Percentiles rank a stretch among this genome's conserved stretches.
Evolutionary conservation across 2,329 filamentous ascomycete genomes (phyloP).

Genomic region (Alternaria postmessia): DNA sequence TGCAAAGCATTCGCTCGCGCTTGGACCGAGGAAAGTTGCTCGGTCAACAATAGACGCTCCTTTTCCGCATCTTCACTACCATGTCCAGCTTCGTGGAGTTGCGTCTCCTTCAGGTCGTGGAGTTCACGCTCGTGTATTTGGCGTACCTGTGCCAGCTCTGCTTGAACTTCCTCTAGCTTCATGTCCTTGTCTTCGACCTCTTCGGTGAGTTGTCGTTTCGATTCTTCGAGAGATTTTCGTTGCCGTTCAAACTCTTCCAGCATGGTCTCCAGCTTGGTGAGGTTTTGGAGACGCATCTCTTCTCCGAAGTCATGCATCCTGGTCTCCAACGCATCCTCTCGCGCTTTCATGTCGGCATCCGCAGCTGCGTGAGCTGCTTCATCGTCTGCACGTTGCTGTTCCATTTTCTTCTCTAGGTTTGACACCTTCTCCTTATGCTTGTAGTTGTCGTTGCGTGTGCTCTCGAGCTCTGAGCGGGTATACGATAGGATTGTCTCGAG

Average conservation of each 20-base stretch:
- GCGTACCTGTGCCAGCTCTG: slow-evolving; percentile 2
- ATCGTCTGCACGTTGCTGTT: slow-evolving; percentile 22
- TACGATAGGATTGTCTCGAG: slow-evolving; percentile 47
- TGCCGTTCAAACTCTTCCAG: slow-evolving; percentile 23
- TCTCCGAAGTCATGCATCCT: slow-evolving; percentile 41
- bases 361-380: slow-evolving; percentile 13
- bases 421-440: slow-evolving; percentile 38
- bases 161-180: slow-evolving; percentile 12
- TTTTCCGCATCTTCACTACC: slow-evolving; percentile 10
- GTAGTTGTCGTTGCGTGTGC: slow-evolving; percentile 38
- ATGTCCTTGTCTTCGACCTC: slow-evolving; percentile 7
- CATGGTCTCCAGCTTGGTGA: slow-evolving; percentile 38
- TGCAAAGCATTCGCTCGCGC: slow-evolving; percentile 36
- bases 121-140: slow-evolving; percentile 14
- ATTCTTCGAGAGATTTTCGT: slow-evolving; percentile 7
- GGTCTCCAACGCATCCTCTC: slow-evolving; percentile 31
- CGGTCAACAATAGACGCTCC: slow-evolving; percentile 22
- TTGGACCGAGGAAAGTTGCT: slow-evolving; percentile 37
- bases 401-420: slow-evolving; percentile 25
- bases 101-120: slow-evolving; percentile 11
- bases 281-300: slow-evolving; percentile 35
- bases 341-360: slow-evolving; percentile 24
- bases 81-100: neutral
- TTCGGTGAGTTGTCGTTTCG: slow-evolving; percentile 11
- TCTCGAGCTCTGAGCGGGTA: slow-evolving; percentile 44